Conservation (phyloP, 192 early-diverging fungal genomes). For the Podila clonocystis region DNA sequence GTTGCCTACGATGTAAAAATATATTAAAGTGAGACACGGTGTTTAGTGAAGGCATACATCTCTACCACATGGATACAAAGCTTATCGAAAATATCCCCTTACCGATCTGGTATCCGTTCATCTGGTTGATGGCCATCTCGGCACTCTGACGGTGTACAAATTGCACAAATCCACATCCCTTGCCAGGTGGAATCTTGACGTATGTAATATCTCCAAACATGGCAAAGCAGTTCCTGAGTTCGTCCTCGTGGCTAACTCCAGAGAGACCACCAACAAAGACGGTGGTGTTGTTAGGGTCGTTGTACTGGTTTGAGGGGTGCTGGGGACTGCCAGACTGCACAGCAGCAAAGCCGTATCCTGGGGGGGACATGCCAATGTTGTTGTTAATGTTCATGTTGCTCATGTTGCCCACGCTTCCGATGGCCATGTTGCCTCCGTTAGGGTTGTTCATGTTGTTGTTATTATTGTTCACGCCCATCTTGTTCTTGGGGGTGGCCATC, state of each 20-base stretch:
- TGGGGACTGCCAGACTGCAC: conserved; percentile 52
- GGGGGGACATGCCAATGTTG: conserved; percentile 31
- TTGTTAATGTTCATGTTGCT: conserved; percentile 24
- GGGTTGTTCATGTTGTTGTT: conserved; percentile 78
- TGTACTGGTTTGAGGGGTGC: conserved; percentile 54
- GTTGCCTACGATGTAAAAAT: conserved; percentile 30
- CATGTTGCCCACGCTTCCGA: conserved; percentile 21
- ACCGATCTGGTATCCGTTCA: conserved; percentile 91
- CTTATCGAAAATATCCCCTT: neutral
- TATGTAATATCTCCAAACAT: conserved; percentile 93
- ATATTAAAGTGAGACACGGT: conserved; percentile 1
- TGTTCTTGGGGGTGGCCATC: conserved; percentile 90
- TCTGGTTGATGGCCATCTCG: conserved; percentile 88
- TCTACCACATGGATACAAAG: neutral
- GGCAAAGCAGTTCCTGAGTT: conserved; percentile 81
- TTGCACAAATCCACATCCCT: conserved; percentile 97
- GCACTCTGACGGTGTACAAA: conserved; percentile 85
- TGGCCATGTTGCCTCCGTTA: conserved; percentile 9
- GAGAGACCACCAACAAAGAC: conserved; percentile 97
- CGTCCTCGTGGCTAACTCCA: conserved; percentile 85
- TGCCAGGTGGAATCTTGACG: conserved; percentile 94
- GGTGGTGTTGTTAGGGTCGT: conserved; percentile 94
- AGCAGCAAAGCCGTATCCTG: conserved; percentile 28
- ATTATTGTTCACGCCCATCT: conserved; percentile 82
- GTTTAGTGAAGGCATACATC: neutral